These are phyloP conservation scores for Xylariomycetidae sp. DNA, from an alignment of 2,329 filamentous ascomycete genomes.

Conservation along the genomic window DNA sequence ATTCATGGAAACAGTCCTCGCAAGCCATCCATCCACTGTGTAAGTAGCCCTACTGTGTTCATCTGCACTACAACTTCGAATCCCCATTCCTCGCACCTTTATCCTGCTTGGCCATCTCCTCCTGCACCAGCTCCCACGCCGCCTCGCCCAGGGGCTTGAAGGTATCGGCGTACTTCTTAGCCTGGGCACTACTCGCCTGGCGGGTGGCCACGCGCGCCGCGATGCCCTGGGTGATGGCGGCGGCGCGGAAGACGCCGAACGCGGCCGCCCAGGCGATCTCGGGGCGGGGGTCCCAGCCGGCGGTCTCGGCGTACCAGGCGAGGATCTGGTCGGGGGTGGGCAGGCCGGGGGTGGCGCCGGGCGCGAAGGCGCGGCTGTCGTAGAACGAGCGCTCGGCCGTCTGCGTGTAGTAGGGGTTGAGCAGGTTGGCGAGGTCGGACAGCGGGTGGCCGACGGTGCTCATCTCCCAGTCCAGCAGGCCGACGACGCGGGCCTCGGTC, in stretches of 20 bases:
- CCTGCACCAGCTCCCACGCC: conserved; percentile 65
- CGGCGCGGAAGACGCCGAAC: conserved; percentile 55
- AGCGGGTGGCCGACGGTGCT: conserved; percentile 94
- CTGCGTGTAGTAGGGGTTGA: conserved; percentile 12
- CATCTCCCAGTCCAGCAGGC: conserved; percentile 98
- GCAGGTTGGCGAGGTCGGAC: conserved; percentile 79
- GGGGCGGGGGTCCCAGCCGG: conserved; percentile 49
- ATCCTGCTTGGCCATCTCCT: conserved; percentile 56
- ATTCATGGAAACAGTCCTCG: too few relatives aligned
- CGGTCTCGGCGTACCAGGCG: conserved; percentile 61
- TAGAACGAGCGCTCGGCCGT: conserved; percentile 14
- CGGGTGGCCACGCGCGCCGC: conserved; percentile 77
- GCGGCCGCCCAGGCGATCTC: conserved; percentile 56
- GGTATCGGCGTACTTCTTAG: conserved; percentile 62
- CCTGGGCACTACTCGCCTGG: conserved; percentile 85
- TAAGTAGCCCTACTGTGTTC: too few relatives aligned
- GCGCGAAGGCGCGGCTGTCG: conserved; percentile 12
- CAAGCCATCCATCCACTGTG: too few relatives aligned
- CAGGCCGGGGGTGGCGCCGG: conserved; percentile 44
- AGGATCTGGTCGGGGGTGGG: conserved; percentile 44
- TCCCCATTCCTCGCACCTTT: conserved; percentile 1
- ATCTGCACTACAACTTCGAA: conserved; percentile 12
- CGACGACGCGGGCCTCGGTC: conserved; percentile 81
- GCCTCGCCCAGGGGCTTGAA: conserved; percentile 68
- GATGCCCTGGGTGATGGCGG: conserved; percentile 76